Evolutionary conservation across 2,329 filamentous ascomycete species (phyloP).

Genomic region (Emmonsiellopsis sp.): DNA sequence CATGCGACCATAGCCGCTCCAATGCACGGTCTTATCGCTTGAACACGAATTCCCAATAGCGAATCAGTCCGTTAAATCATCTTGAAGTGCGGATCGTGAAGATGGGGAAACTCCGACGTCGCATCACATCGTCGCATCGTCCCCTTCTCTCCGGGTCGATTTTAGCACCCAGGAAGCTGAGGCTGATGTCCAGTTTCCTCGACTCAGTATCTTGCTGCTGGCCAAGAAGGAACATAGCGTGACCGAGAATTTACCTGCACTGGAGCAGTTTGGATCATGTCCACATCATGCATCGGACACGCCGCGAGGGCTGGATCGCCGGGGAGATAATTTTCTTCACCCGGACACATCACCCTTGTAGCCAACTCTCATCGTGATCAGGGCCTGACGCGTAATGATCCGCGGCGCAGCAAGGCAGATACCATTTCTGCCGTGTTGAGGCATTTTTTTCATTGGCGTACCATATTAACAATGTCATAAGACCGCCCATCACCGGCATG

Average conservation of each 20-base stretch:
- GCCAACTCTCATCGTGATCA: not conserved
- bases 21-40: not conserved
- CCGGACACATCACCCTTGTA: not conserved
- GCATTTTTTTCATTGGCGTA: slow-evolving; percentile 1
- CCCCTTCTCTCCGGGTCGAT: not conserved
- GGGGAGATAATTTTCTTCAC: not conserved
- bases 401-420: not conserved
- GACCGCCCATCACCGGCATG: not conserved
- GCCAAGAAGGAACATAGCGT: not conserved
- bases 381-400: not conserved
- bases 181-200: not conserved
- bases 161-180: not conserved
- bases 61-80: not conserved
- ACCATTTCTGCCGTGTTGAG: not conserved
- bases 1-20: not conserved
- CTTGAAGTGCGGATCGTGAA: not conserved
- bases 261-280: not conserved
- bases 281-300: not conserved
- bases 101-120: not conserved
- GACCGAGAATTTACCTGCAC: not conserved
- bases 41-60: not conserved
- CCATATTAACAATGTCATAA: not conserved
- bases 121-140: not conserved
- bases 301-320: not conserved
- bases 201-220: not conserved